Evolutionary conservation across 139 green algal genomes (phyloP), one percentile per base, ranked within the genome.

Genomic region (Spirogloea muscicola): DNA sequence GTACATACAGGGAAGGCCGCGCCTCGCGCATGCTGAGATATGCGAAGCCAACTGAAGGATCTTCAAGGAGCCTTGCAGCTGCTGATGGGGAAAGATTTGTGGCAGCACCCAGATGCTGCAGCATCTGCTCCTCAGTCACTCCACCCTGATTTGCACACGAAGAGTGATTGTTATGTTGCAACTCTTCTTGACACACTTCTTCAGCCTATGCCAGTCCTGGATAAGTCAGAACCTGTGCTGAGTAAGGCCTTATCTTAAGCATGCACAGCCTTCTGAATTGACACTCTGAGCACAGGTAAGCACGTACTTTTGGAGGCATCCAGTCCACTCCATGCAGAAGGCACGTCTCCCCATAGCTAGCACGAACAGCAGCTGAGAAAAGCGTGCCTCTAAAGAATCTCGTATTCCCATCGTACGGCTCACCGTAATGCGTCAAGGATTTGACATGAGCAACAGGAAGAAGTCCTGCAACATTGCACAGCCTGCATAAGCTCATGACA

Each of bases 261-360:
- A n/a, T n/a, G n/a, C n/a, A n/a, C n/a, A n/a, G n/a, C n/a, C n/a
- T n/a, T n/a, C n/a, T n/a, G n/a, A n/a, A n/a, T n/a, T n/a, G n/a
- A n/a, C n/a, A n/a, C n/a, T n/a, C n/a, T n/a, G n/a, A n/a, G n/a
- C n/a, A n/a, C n/a, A n/a, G n/a, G n/a, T n/a, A n/a, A n/a, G n/a
- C n/a, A n/a, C n/a, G 7, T 34, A 77, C 68, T 60, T 77, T 77
- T 16, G 68, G 68, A n/a, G 68, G 68, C 13, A 77, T 78, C 2
- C 18, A 77, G 18, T 77, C 68, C n/a, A 77, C 61, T 16, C 68
- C 68, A 58, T 77, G 68, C n/a, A 77, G 68, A 29, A 77, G 68
- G 6, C 58, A 77, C n/a, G 68, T 60, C 49, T 77, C 68, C 3
- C 68, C 59, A 42, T 76, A 79, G 59, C 70, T 74, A 18, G 70